Evolutionary conservation across 805 yeast genomes (phyloP).

Genomic region (Pichia pseudocactophila): DNA sequence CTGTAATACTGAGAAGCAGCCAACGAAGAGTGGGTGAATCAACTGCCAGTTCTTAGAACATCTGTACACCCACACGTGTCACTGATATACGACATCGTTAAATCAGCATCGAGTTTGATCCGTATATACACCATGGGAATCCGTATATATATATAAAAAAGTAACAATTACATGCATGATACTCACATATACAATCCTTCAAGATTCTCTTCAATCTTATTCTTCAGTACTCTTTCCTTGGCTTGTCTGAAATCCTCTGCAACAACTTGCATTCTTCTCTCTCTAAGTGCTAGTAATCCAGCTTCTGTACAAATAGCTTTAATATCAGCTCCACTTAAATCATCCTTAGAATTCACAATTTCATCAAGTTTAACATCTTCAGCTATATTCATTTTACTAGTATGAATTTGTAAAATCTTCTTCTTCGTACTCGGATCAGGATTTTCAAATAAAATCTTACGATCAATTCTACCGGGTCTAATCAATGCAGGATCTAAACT

Average conservation of each 20-base stretch:
- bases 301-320: slow-evolving; percentile 98
- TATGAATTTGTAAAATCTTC: slow-evolving; percentile 86
- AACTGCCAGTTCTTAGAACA: too few relatives aligned
- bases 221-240: slow-evolving; percentile 90
- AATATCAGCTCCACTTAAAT: slow-evolving; percentile 93
- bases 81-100: too few relatives aligned
- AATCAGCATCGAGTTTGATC: too few relatives aligned
- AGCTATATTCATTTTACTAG: slow-evolving; percentile 84
- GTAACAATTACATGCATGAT: too few relatives aligned
- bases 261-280: slow-evolving; percentile 95
- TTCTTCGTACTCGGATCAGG: slow-evolving; percentile 91
- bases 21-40: too few relatives aligned
- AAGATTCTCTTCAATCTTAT: slow-evolving; percentile 90
- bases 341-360: slow-evolving; percentile 84
- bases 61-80: too few relatives aligned
- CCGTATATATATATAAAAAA: too few relatives aligned
- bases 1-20: too few relatives aligned
- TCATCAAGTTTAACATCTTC: slow-evolving; percentile 85
- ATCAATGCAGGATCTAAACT: slow-evolving; percentile 91
- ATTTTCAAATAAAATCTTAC: slow-evolving; percentile 91
- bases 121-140: too few relatives aligned
- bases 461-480: slow-evolving; percentile 95
- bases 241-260: slow-evolving; percentile 91
- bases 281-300: slow-evolving; percentile 89
- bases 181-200: slow-evolving; percentile 76